Evolutionary conservation across 208 protist genomes (phyloP), one percentile per base, ranked within the genome.

Genomic region (Trypanosoma boissoni): DNA sequence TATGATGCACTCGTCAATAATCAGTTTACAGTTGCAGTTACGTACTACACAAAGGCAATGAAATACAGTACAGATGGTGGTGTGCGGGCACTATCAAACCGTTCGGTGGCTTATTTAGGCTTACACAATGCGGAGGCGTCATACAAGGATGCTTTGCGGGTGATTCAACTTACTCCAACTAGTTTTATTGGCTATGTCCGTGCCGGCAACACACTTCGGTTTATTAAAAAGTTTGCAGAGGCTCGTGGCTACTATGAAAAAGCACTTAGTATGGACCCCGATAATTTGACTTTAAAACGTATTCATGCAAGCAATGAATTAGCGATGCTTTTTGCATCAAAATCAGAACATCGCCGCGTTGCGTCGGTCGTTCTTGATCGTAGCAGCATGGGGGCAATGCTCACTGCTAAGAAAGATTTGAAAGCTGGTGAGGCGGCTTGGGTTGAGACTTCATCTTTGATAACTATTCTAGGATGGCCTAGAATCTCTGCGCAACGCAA

Each of bases 151-250:
- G 88, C 88, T 0, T 71, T 74, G 31, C 64, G 69, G 24, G 88
- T 88, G 4, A 80, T 91, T 59, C 57, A 80, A 16, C 52, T 84
- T 18, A 16, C 41, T 20, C 84, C 82, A 1, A 46, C 82, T 0
- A 75, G 64, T 63, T 80, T 70, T 58, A 34, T 86, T 23, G 88
- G 88, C 24, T 92, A 91, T 56, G 77, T 94, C 3, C 83, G 88
- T 18, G 78, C 75, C 6, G 86, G 78, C 20, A 93, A 91, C 55
- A 76, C 85, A n/a, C 63, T 88, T 48, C 81, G 78, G 52, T 72
- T 76, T 44, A 76, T 85, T 49, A 83, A 81, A 36, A 59, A 75
- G 31, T 88, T 78, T 55, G 72, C 78, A 23, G 76, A 91, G 34
- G 88, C 83, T 16, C 70, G 86, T 57, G 58, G 52, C 20, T 86